Evolutionary conservation across 306 rosid genomes (phyloP), one percentile per base, ranked within the genome.

Genomic region (Ammopiptanthus mongolicus): DNA sequence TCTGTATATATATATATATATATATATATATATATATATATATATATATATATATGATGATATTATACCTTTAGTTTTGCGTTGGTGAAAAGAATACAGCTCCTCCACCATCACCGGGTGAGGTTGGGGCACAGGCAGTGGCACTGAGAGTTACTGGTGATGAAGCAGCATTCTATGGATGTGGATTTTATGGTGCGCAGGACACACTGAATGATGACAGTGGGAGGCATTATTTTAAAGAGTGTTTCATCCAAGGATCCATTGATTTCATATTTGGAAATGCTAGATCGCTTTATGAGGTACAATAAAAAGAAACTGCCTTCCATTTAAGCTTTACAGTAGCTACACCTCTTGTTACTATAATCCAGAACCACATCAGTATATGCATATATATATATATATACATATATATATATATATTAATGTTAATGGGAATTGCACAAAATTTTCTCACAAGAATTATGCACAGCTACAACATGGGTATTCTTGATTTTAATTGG

Each of bases 231-330:
- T 93, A 91, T 44, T 93, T 84, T 47, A 81, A 79, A 41, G 81
- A 86, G 50, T 93, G 94, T 68, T 89, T 91, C 77, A 91, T 91
- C 53, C 84, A 85, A 91, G 98, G 98, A 5, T 89, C 97, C 64
- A 91, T 91, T 34, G 96, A 93, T 81, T 91, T 93, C 84, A 91
- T 93, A 33, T 93, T 91, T 58, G 98, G 98, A 65, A 88, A 81
- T 23, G 96, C 85, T 3, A 91, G 83, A 77, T 91, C 97, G 13
- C 83, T 91, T 39, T 93, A 87, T 4, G 88, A 93, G 91, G 98
- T 93, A 79, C 11, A 3, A 22, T 9, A 3, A 2, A 6, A 17
- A 31, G 6, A 31, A 31, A 2, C 6, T 31, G 1, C 6, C 36
- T 31, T 5, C 36, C 6, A n/a, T n/a, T n/a, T n/a, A n/a, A 25